phyloP scores from a whole-genome alignment of 805 yeast species.

The Ogataea siamensis region DNA sequence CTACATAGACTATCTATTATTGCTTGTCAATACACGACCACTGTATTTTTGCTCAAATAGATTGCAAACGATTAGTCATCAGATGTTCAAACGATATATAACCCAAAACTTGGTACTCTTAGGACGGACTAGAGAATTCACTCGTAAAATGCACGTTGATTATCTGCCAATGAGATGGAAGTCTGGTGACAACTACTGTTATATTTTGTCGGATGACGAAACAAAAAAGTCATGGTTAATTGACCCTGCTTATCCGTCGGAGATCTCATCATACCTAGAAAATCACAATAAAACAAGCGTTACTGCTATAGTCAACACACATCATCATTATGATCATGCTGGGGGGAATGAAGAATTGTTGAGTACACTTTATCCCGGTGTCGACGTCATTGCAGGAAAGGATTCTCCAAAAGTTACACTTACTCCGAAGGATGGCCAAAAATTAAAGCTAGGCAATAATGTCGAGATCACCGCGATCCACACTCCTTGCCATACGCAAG shows the following conservation, averaged over 20 bases:
- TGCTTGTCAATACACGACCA: no score
- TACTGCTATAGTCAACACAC: conserved; percentile 86
- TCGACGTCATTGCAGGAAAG: conserved; percentile 79
- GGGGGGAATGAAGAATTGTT: conserved; percentile 66
- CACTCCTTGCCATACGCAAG: conserved; percentile 98
- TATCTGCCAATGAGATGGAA: conserved; percentile 95
- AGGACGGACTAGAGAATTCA: no score
- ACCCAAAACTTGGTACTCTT: neutral
- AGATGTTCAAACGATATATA: neutral
- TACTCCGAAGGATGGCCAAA: conserved; percentile 66
- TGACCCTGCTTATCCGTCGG: conserved; percentile 89
- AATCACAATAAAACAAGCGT: conserved; percentile 43
- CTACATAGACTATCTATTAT: no score
- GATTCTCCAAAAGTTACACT: conserved; percentile 72
- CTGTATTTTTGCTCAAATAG: neutral
- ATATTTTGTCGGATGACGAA: conserved; percentile 66
- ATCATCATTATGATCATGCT: conserved; percentile 94
- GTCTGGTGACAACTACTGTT: conserved; percentile 86
- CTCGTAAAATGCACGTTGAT: conserved; percentile 65
- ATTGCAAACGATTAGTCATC: neutral
- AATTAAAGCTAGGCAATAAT: conserved; percentile 59
- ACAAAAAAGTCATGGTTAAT: conserved; percentile 75
- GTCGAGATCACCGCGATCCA: conserved; percentile 76
- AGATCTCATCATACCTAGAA: conserved; percentile 47
- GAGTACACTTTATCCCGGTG: conserved; percentile 35